Base-by-base conservation (phyloP, 192 early-diverging fungal genomes). In the Rhizophagus clarus region DNA sequence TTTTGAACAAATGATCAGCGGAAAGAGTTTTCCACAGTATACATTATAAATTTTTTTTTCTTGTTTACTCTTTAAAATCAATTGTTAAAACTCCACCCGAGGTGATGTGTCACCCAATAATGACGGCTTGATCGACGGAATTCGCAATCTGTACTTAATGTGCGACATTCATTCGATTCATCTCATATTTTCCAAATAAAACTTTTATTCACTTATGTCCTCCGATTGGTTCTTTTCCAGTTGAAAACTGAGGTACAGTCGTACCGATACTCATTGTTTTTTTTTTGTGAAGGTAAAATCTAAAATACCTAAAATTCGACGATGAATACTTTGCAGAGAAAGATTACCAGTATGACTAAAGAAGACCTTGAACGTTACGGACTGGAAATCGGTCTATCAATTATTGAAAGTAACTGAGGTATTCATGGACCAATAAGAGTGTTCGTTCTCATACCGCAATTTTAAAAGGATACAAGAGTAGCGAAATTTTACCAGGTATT, bases 191-290 rank as follows among this genome's bases (percentile, higher is more conserved):
- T 34, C 32, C 32, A 34, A 34, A 34, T 34, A 34, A 34, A 34
- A 4, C 32, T 34, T 5, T 34, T 34, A 34, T 34, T 34, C 32
- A 34, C 32, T 34, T 34, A 34, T 34, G 32, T 5, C 32, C 32
- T 34, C 40, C 7, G 40, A 42, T 10, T 10, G 40, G 9, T 42
- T 42, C 40, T 42, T 9, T 10, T 42, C 10, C 10, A 10, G 40
- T 42, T 34, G 72, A 74, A 74, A 60, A 74, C 17, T 74, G 51
- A 51, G 72, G 61, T 56, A n/a, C n/a, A n/a, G n/a, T n/a, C n/a
- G n/a, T n/a, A 74, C 51, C 24, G 72, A 74, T 31, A 60, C 72
- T 0, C 72, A n/a, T 74, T 26, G 34, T 74, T 47, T 9, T 26
- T 74, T 74, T 49, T 31, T 61, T 74, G 28, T 2, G 9, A 74